phyloP scores from a whole-genome alignment of 192 early-diverging fungal species.

The Mortierella alpina region DNA sequence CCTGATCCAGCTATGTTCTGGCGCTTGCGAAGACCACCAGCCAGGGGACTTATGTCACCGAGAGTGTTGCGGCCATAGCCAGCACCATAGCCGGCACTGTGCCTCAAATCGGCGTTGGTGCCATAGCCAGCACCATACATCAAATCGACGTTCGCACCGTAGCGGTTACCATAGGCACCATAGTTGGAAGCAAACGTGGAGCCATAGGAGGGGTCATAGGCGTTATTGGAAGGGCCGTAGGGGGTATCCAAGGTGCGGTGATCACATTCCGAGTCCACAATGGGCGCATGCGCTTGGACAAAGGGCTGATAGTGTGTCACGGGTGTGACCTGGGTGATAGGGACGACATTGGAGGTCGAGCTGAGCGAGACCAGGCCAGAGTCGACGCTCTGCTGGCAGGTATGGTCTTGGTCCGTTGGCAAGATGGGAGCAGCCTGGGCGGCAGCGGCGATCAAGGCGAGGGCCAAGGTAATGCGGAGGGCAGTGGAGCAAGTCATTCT shows the following conservation, averaged over 20 bases:
- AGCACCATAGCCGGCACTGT: background rate
- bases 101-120: background rate
- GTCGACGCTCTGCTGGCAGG: constrained; percentile 17
- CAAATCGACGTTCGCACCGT: background rate
- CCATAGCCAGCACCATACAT: background rate
- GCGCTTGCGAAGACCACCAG: background rate
- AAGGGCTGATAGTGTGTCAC: constrained; percentile 45
- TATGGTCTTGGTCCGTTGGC: background rate
- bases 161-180: background rate
- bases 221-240: background rate
- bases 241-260: background rate
- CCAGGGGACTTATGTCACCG: background rate
- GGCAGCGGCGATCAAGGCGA: constrained; percentile 19
- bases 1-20: background rate
- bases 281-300: constrained; percentile 32
- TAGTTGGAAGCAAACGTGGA: background rate
- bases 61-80: background rate
- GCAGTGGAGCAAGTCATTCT: constrained; percentile 12
- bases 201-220: background rate
- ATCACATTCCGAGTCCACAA: constrained; percentile 27
- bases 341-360: constrained; percentile 18
- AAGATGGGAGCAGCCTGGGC: constrained; percentile 19
- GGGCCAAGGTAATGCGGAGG: constrained; percentile 26
- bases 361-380: constrained; percentile 22
- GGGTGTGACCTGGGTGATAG: constrained; percentile 37